Conservation (phyloP, 257 asterid genomes). For the Cruciata laevipes region DNA sequence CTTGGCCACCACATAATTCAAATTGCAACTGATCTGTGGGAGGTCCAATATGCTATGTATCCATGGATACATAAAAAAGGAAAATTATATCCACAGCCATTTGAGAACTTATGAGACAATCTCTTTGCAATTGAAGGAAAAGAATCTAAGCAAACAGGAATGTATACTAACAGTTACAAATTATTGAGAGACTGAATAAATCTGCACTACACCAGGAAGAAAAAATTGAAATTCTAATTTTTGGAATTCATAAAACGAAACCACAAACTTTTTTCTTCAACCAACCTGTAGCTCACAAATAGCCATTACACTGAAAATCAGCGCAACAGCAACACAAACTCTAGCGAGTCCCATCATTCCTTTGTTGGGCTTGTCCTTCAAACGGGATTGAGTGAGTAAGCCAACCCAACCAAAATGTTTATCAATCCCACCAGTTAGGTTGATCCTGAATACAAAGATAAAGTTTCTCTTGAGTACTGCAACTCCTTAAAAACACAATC, state of each 20-base stretch:
- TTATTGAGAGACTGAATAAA: background rate
- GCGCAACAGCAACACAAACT: background rate
- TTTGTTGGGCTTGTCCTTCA: background rate
- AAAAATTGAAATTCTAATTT: background rate
- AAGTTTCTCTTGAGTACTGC: background rate
- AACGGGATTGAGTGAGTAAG: background rate
- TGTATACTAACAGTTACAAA: background rate
- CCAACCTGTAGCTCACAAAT: conserved; percentile 7
- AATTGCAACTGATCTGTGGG: background rate
- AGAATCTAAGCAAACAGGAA: background rate
- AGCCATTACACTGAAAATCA: background rate
- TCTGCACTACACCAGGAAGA: conserved; percentile 1
- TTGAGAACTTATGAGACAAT: background rate
- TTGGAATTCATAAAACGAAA: background rate
- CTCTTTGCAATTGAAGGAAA: background rate
- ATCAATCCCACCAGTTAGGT: background rate
- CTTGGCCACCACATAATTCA: background rate
- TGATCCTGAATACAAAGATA: background rate
- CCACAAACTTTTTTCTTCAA: background rate
- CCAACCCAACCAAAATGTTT: background rate
- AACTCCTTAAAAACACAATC: background rate
- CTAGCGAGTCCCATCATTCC: background rate
- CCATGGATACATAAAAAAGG: background rate
- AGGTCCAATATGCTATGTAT: background rate
- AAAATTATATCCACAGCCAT: background rate